Percentiles rank a stretch among this genome's conserved stretches.
These are phyloP conservation scores for Oryza meridionalis DNA, from an alignment of 176 grass and related monocot species.

Conservation along the genomic window DNA sequence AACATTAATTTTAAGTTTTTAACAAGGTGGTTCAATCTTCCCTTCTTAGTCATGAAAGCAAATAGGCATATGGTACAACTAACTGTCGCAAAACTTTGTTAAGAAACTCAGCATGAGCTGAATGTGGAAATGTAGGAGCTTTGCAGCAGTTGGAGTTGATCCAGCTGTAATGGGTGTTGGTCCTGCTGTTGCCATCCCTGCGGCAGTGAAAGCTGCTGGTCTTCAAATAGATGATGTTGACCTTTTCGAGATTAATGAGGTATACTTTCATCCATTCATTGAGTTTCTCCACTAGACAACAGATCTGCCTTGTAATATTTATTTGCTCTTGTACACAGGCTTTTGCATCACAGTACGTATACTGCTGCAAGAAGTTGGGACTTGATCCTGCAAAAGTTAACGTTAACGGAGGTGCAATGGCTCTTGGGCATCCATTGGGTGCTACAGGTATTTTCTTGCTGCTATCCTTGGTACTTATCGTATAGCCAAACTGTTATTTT, in stretches of 20 bases:
- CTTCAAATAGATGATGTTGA: conserved; percentile 75
- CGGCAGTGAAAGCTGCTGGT: conserved; percentile 83
- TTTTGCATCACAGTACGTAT: conserved; percentile 95
- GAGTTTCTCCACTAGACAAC: conserved; percentile 1
- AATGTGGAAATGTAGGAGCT: conserved; percentile 73
- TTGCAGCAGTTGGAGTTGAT: conserved; percentile 92
- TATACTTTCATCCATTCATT: conserved; percentile 37
- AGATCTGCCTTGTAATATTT: conserved; percentile 10
- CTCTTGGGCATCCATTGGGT: conserved; percentile 95
- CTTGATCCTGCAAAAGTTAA: conserved; percentile 87
- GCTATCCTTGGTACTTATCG: background rate
- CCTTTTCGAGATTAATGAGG: conserved; percentile 98
- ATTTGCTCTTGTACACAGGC: conserved; percentile 51
- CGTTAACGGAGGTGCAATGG: conserved; percentile 94
- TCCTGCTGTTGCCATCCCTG: conserved; percentile 95
- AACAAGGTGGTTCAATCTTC: background rate
- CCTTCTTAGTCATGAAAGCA: conserved; percentile 13
- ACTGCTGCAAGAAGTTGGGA: conserved; percentile 86
- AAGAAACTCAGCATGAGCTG: background rate
- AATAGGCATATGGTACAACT: background rate
- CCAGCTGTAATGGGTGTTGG: conserved; percentile 98
- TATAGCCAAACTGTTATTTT: background rate
- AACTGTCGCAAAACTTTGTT: conserved; percentile 14
- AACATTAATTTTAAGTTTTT: background rate
- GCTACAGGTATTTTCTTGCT: conserved; percentile 74